Evolutionary conservation across 805 yeast genomes (phyloP), one percentile per base, ranked within the genome.

Genomic region (Metschnikowia corniflorae): DNA sequence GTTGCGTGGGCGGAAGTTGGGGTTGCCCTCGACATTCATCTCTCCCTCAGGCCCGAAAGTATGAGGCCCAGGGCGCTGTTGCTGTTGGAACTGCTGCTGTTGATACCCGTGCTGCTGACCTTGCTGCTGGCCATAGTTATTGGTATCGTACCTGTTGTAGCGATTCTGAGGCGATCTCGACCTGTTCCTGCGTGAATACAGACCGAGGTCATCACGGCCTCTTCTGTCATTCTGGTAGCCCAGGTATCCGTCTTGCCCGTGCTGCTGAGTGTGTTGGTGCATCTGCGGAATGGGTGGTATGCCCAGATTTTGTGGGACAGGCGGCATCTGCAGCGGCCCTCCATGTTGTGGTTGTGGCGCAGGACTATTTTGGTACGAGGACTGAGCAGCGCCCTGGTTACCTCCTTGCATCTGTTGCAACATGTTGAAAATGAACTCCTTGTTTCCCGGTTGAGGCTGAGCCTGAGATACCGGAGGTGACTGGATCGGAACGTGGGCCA

Each of bases 1-100:
- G 39, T 76, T 77, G 52, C 79, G 78, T n/a, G 82, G 81, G 61
- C 95, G 78, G 60, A 66, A 84, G 60, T 85, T 88, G 3, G 84
- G 80, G 34, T 80, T 81, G 3, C 85, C 81, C 26, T 85, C 86
- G 5, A 71, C 61, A 55, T 85, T 85, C 49, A 66, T 63, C 60
- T 85, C 93, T 36, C 80, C 78, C 35, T 67, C 69, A 64, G 41
- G 63, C 8, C 40, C 40, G 20, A 37, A 31, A 16, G 27, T 27
- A 19, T 31, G 45, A 4, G 40, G 64, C 10, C 40, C 40, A n/a
- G 20, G 10, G 7, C 33, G 37, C n/a, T 26, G 35, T n/a, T 29
- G 45, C 7, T 29, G 39, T 9, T 40, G 44, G 15, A 60, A 31
- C 60, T 53, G 17, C 21, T 31, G 38, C 23, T 37, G 43, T 7